Conservation (phyloP, 169 alveolate species). For the Plasmodium adleri region DNA sequence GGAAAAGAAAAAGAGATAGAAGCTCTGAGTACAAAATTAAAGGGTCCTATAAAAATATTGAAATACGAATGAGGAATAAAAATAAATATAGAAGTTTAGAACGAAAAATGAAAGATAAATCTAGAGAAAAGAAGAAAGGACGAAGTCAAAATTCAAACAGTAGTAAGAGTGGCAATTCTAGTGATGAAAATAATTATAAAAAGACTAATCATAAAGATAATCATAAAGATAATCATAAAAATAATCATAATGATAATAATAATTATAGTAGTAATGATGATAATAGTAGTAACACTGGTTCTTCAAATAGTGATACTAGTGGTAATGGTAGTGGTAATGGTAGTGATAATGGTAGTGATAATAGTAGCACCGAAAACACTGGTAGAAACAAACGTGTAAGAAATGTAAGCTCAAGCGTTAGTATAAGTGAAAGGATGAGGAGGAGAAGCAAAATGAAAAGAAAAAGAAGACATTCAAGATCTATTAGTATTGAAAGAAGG, state of each 20-base stretch:
- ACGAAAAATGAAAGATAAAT: slow-evolving; percentile 14
- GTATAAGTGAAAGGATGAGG: not conserved
- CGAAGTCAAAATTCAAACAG: not conserved
- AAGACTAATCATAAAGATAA: not conserved
- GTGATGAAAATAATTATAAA: slow-evolving; percentile 4
- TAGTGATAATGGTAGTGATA: slow-evolving; percentile 3
- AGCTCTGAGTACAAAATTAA: slow-evolving; percentile 27
- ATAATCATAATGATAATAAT: too few species aligned
- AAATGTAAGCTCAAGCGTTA: not conserved
- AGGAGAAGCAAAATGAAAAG: slow-evolving; percentile 5
- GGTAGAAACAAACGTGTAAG: not conserved
- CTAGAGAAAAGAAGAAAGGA: slow-evolving; percentile 2
- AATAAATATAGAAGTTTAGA: slow-evolving; percentile 14
- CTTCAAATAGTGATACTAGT: not conserved
- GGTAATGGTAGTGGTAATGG: not conserved
- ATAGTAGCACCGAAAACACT: not conserved
- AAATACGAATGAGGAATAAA: slow-evolving; percentile 39
- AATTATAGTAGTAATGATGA: not conserved
- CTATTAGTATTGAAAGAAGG: not conserved
- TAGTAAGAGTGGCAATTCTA: not conserved
- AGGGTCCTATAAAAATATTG: slow-evolving; percentile 30
- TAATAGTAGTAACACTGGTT: too few species aligned
- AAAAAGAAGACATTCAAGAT: not conserved
- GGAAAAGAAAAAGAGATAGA: slow-evolving; percentile 1
- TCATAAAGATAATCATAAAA: too few species aligned